Conservation (phyloP, 2,329 filamentous ascomycete genomes). For the Chaetomiaceae sp. region DNA sequence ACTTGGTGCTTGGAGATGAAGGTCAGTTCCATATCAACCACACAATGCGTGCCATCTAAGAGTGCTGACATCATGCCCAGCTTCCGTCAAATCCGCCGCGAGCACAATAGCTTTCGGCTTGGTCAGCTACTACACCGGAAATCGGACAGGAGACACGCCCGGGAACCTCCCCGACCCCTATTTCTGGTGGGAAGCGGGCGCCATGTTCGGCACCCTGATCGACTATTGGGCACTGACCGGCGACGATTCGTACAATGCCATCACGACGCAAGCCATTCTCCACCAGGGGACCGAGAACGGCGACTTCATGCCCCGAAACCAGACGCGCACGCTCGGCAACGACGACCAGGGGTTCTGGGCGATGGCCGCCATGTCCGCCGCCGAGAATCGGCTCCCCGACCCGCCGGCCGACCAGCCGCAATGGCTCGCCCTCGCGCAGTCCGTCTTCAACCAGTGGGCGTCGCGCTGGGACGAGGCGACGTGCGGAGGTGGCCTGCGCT, state of each 20-base stretch:
- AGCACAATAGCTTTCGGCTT: conserved; percentile 44
- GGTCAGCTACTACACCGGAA: conserved; percentile 51
- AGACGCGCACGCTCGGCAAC: conserved; percentile 59
- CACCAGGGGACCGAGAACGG: conserved; percentile 56
- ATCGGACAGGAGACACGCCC: conserved; percentile 54
- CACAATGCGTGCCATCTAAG: not conserved
- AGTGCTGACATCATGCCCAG: conserved; percentile 32
- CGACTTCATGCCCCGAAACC: conserved; percentile 65
- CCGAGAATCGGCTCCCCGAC: conserved; percentile 71
- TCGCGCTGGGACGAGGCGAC: conserved; percentile 61
- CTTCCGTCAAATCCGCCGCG: conserved; percentile 47
- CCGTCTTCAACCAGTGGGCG: conserved; percentile 75
- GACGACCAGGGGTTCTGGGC: conserved; percentile 83
- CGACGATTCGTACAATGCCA: conserved; percentile 59
- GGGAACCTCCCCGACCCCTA: conserved; percentile 58
- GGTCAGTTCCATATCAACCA: conserved; percentile 12
- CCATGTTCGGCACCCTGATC: conserved; percentile 65
- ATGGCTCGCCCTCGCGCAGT: conserved; percentile 75
- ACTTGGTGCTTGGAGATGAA: conserved; percentile 24
- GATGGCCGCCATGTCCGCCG: conserved; percentile 74
- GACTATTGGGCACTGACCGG: conserved; percentile 71
- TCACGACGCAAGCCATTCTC: conserved; percentile 54
- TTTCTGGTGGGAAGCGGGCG: conserved; percentile 74
- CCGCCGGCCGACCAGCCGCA: conserved; percentile 58
- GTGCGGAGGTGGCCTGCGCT: conserved; percentile 73